phyloP scores from a whole-genome alignment of 2,329 filamentous ascomycete genomes.

The Colletotrichum acutatum region DNA sequence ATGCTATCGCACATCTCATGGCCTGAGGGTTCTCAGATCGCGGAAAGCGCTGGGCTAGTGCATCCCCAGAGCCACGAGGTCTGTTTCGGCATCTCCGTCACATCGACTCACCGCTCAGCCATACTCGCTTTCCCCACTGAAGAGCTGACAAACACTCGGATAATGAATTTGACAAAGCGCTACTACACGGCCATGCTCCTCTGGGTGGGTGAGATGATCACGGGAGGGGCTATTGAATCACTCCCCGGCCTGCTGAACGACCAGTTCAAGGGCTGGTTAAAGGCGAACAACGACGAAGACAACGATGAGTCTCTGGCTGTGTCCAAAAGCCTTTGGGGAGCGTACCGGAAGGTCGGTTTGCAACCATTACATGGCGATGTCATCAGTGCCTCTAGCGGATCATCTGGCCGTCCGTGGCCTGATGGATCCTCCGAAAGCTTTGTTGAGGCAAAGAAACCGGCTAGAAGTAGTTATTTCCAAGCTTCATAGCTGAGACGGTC shows the following conservation, averaged over 20 bases:
- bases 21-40: neutral
- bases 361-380: neutral
- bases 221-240: neutral
- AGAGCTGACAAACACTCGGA: neutral
- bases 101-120: neutral
- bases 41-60: neutral
- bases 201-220: neutral
- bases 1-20: neutral
- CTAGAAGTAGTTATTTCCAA: neutral
- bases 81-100: neutral
- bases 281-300: neutral
- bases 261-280: neutral
- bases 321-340: neutral
- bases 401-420: neutral
- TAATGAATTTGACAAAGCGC: neutral
- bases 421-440: neutral
- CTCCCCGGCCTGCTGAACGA: neutral
- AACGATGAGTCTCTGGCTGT: neutral
- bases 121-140: neutral
- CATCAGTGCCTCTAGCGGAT: neutral
- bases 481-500: neutral
- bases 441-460: neutral
- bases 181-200: slow-evolving; percentile 4
- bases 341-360: neutral
- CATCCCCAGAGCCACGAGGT: neutral